Evolutionary conservation across 2,329 filamentous ascomycete species (phyloP).

Genomic region (Aspergillaceae sp.): DNA sequence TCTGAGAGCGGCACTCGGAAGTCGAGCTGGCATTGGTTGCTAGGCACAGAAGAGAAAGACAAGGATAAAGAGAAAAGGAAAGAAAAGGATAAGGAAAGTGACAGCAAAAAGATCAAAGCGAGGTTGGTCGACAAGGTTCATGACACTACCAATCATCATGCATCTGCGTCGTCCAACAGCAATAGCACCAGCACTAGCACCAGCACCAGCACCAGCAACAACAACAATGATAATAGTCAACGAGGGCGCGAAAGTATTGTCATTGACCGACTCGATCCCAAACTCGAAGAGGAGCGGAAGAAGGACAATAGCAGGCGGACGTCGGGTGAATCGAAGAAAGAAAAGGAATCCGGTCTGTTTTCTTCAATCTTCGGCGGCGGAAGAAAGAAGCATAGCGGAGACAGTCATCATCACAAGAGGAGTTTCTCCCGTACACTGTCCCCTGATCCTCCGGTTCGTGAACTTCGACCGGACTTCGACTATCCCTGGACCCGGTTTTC

Average conservation of each 20-base stretch:
- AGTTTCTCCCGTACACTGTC: slow-evolving; percentile 64
- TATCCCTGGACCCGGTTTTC: slow-evolving; percentile 95
- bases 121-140: slow-evolving; percentile 50
- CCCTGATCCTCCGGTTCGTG: slow-evolving; percentile 66
- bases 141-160: slow-evolving; percentile 59
- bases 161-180: slow-evolving; percentile 66
- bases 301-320: slow-evolving; percentile 70
- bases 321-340: slow-evolving; percentile 62
- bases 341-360: slow-evolving; percentile 80
- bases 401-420: slow-evolving; percentile 66
- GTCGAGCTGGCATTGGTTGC: slow-evolving; percentile 71
- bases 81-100: slow-evolving; percentile 58
- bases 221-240: slow-evolving; percentile 51
- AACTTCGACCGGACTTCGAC: slow-evolving; percentile 77
- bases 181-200: no score
- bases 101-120: slow-evolving; percentile 48
- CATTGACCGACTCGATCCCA: slow-evolving; percentile 69
- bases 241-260: slow-evolving; percentile 69
- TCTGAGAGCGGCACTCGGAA: slow-evolving; percentile 61
- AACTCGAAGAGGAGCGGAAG: slow-evolving; percentile 61
- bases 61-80: slow-evolving; percentile 46
- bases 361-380: slow-evolving; percentile 84
- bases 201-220: no score
- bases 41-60: slow-evolving; percentile 61
- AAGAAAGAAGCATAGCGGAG: slow-evolving; percentile 76